Conservation (phyloP, 169 alveolate genomes). For the Cryptosporidium andersoni region DNA sequence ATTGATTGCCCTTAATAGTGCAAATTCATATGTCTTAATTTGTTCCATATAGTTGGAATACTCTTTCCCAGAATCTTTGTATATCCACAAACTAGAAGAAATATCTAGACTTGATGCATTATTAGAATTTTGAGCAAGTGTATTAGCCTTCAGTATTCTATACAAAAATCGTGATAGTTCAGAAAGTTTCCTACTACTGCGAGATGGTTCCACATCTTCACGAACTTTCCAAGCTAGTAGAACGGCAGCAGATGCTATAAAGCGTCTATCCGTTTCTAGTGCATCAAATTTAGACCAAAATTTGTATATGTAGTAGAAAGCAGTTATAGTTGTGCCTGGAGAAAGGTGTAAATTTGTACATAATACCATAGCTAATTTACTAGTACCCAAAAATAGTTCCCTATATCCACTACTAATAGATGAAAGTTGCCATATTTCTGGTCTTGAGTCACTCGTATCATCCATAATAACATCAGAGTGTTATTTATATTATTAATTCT, state of each 20-base stretch:
- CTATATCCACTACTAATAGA: slow-evolving; percentile 48
- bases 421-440: slow-evolving; percentile 42
- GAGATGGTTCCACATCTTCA: slow-evolving; percentile 55
- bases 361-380: slow-evolving; percentile 43
- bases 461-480: slow-evolving; percentile 1
- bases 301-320: slow-evolving; percentile 45
- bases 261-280: slow-evolving; percentile 49
- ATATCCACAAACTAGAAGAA: slow-evolving; percentile 67
- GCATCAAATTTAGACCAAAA: slow-evolving; percentile 68
- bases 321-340: slow-evolving; percentile 54
- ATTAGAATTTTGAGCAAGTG: slow-evolving; percentile 22
- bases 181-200: slow-evolving; percentile 50
- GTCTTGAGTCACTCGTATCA: slow-evolving; percentile 7
- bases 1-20: slow-evolving; percentile 56
- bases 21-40: slow-evolving; percentile 60
- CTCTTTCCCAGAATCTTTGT: slow-evolving; percentile 63
- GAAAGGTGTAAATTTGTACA: slow-evolving; percentile 45
- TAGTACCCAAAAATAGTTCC: slow-evolving; percentile 59
- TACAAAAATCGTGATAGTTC: slow-evolving; percentile 54
- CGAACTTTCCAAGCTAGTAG: slow-evolving; percentile 59
- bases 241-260: slow-evolving; percentile 66
- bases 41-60: slow-evolving; percentile 49
- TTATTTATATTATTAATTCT: too few species aligned
- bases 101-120: slow-evolving; percentile 19
- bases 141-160: slow-evolving; percentile 55